Evolutionary conservation across 2,329 filamentous ascomycete species (phyloP).

Genomic region (Xylariaceae sp.): DNA sequence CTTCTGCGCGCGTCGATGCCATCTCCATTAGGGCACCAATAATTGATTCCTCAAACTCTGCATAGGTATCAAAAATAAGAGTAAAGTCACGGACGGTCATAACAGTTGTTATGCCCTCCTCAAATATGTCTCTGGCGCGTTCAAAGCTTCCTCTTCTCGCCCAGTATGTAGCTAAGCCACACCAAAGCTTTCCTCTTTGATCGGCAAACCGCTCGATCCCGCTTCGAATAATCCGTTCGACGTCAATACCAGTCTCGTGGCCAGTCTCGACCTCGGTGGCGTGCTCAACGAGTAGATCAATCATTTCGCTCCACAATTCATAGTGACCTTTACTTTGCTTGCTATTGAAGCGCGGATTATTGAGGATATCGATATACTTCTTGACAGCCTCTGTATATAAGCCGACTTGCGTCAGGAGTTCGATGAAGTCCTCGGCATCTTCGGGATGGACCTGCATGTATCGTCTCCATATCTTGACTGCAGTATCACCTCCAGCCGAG

Average conservation of each 20-base stretch:
- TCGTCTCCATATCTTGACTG: constrained; percentile 89
- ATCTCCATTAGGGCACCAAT: constrained; percentile 91
- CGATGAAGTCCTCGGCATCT: constrained; percentile 93
- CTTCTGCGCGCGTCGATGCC: constrained; percentile 79
- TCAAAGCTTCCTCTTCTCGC: constrained; percentile 93
- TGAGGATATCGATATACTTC: constrained; percentile 89
- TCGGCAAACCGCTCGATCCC: constrained; percentile 91
- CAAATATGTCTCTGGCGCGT: constrained; percentile 88
- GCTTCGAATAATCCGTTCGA: constrained; percentile 90
- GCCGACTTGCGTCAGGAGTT: constrained; percentile 79
- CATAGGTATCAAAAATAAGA: constrained; percentile 93
- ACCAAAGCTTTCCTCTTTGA: constrained; percentile 94
- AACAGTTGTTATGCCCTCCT: constrained; percentile 95
- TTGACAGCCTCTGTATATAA: constrained; percentile 91
- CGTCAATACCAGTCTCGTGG: constrained; percentile 82
- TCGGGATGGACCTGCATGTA: constrained; percentile 98
- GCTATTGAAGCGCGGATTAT: constrained; percentile 89
- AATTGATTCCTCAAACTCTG: constrained; percentile 95
- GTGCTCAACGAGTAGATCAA: constrained; percentile 90
- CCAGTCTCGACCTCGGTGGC: constrained; percentile 84
- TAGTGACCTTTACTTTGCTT: constrained; percentile 95
- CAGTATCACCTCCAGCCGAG: constrained; percentile 87
- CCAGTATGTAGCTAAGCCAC: constrained; percentile 94
- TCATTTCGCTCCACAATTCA: constrained; percentile 97
- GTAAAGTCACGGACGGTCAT: constrained; percentile 99